Evolutionary conservation across 2,329 filamentous ascomycete genomes (phyloP).

Genomic region (Fusarium pininemorale): DNA sequence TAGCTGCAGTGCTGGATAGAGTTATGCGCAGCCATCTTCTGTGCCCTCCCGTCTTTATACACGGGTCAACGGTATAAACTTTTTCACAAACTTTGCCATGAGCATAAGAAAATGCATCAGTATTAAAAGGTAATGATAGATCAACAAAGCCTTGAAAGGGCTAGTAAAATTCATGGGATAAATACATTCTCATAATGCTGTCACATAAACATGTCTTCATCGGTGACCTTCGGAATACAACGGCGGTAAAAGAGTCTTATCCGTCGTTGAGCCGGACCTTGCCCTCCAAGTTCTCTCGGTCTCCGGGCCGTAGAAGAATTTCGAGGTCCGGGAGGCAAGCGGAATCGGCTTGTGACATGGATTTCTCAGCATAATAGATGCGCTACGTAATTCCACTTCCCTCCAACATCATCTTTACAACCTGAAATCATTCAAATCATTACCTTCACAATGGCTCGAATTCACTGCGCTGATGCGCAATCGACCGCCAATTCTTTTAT

Average conservation of each 20-base stretch:
- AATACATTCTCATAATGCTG: background rate
- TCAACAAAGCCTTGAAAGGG: background rate
- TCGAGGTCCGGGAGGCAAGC: conserved; percentile 33
- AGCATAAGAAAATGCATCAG: background rate
- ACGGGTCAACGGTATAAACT: background rate
- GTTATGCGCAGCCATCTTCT: background rate
- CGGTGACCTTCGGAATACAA: background rate
- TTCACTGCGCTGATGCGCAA: conserved; percentile 52
- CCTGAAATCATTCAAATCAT: background rate
- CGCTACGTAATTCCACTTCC: conserved; percentile 27
- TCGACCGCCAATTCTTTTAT: conserved; percentile 53
- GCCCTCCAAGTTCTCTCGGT: conserved; percentile 23
- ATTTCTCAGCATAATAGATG: conserved; percentile 42
- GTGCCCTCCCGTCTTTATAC: background rate
- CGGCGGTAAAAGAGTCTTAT: background rate
- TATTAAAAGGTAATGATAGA: background rate
- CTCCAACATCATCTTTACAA: conserved; percentile 14
- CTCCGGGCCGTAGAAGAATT: conserved; percentile 37
- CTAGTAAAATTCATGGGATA: too few species aligned
- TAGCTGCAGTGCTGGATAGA: background rate
- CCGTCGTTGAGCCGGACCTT: conserved; percentile 24
- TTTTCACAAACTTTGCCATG: background rate
- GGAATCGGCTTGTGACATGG: conserved; percentile 34
- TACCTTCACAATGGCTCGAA: conserved; percentile 43
- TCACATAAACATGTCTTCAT: background rate